Percentiles rank a stretch among this genome's conserved stretches.
These are phyloP conservation scores for Triticum monococcum DNA, from an alignment of 176 grass and related monocot species.

Conservation along the genomic window DNA sequence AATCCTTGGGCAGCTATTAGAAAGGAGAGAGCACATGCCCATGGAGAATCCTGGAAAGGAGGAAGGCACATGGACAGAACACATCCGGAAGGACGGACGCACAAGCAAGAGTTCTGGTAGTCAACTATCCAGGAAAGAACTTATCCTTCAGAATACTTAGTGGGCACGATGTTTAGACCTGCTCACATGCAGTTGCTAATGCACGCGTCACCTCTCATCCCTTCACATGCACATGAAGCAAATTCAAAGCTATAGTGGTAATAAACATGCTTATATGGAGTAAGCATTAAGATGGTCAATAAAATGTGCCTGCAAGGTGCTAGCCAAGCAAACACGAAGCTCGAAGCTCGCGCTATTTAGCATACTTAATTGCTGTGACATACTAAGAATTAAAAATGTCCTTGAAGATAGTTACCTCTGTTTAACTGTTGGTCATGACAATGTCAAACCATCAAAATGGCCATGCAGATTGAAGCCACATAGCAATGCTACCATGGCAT, in stretches of 20 bases:
- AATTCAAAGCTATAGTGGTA: background rate
- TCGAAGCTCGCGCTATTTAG: background rate
- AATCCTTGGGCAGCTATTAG: background rate
- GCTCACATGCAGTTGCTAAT: conserved; percentile 16
- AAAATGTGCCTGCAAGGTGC: background rate
- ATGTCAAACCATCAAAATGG: conserved; percentile 4
- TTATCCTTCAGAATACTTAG: background rate
- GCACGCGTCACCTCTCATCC: background rate
- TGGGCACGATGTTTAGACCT: background rate
- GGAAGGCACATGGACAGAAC: conserved; percentile 12
- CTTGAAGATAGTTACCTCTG: background rate
- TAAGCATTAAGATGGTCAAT: conserved; percentile 1
- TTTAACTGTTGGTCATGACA: background rate
- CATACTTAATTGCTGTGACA: too few relatives aligned
- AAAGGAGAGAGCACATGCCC: background rate
- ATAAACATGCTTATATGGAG: background rate
- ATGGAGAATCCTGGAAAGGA: conserved; percentile 4
- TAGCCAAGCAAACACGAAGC: background rate
- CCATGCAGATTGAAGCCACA: background rate
- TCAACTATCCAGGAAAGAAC: conserved; percentile 20
- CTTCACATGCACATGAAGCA: background rate
- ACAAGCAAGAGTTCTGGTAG: conserved; percentile 13
- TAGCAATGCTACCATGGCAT: background rate
- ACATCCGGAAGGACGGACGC: conserved; percentile 20
- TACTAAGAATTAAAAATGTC: background rate